These are phyloP conservation scores for Cruciata laevipes DNA, from an alignment of 257 asterid species.

Conservation along the genomic window DNA sequence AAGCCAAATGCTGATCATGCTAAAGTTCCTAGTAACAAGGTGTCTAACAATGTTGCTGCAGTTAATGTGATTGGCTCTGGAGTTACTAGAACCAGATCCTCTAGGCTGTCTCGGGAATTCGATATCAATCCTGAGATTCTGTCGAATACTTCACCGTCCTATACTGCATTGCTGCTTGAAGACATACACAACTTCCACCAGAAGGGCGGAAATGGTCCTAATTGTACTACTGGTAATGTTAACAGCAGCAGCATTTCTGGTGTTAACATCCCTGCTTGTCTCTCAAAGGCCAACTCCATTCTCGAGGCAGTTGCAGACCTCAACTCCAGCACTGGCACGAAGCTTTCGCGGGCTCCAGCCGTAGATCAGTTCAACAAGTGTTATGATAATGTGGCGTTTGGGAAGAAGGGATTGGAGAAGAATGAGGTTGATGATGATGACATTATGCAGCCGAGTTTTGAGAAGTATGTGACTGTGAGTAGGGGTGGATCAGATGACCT, in stretches of 20 bases:
- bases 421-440: conserved; percentile 58
- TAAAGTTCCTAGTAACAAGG: conserved; percentile 15
- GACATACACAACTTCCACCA: conserved; percentile 97
- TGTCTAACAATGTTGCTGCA: conserved; percentile 22
- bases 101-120: conserved; percentile 65
- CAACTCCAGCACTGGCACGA: conserved; percentile 58
- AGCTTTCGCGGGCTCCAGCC: conserved; percentile 21
- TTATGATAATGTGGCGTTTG: conserved; percentile 22
- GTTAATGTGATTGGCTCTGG: conserved; percentile 48
- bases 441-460: conserved; percentile 73
- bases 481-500: conserved; percentile 52
- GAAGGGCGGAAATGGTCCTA: conserved; percentile 25
- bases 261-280: conserved; percentile 66
- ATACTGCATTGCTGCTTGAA: conserved; percentile 71
- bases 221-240: neutral
- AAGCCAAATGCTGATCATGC: conserved; percentile 38
- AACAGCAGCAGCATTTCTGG: conserved; percentile 12
- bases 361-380: conserved; percentile 25
- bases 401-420: conserved; percentile 29
- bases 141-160: conserved; percentile 51
- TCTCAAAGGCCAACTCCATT: conserved; percentile 81
- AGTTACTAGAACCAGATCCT: conserved; percentile 56
- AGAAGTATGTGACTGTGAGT: conserved; percentile 76
- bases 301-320: conserved; percentile 97
- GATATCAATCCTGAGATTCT: conserved; percentile 58